A percentile compares a stretch with the other conserved stretches of the same genome.
phyloP scores from a whole-genome alignment of 345 rosid genomes.

The Pseudoturritis turrita region DNA sequence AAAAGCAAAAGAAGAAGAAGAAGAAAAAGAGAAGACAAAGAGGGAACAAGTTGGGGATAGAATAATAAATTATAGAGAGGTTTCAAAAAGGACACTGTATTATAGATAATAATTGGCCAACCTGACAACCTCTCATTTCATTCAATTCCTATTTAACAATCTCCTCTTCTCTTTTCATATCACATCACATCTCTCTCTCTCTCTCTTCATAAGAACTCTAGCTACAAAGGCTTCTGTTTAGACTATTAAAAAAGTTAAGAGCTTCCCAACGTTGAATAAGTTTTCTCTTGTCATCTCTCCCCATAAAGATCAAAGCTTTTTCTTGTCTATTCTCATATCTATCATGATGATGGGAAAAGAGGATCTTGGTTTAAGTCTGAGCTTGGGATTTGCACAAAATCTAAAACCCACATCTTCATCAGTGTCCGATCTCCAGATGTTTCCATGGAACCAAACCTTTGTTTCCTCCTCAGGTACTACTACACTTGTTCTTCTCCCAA shows the following conservation, averaged over 20 bases:
- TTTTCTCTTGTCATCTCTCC: not conserved
- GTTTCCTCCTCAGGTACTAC: constrained; percentile 43
- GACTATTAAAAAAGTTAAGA: no score
- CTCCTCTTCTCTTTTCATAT: not conserved
- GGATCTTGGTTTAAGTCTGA: constrained; percentile 73
- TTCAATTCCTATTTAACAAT: constrained; percentile 21
- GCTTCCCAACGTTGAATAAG: no score
- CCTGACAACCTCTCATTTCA: constrained; percentile 23
- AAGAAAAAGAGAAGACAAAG: constrained; percentile 21
- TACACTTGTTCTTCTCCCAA: not conserved
- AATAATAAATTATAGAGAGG: constrained; percentile 9
- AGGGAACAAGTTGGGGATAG: constrained; percentile 28
- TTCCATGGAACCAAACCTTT: constrained; percentile 54
- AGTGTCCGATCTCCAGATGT: constrained; percentile 36
- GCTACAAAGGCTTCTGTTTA: no score
- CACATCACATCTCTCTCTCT: constrained; percentile 8
- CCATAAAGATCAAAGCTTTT: not conserved
- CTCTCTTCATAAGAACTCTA: constrained; percentile 14
- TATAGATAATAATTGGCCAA: constrained; percentile 21
- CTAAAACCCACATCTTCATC: constrained; percentile 44
- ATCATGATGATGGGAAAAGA: constrained; percentile 59
- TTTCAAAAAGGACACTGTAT: constrained; percentile 14
- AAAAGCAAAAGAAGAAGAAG: not conserved
- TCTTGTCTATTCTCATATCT: not conserved
- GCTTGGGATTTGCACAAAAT: constrained; percentile 64